Evolutionary conservation across 1,139 yeast genomes (phyloP).

Genomic region (Yamadazyma jaroonii): DNA sequence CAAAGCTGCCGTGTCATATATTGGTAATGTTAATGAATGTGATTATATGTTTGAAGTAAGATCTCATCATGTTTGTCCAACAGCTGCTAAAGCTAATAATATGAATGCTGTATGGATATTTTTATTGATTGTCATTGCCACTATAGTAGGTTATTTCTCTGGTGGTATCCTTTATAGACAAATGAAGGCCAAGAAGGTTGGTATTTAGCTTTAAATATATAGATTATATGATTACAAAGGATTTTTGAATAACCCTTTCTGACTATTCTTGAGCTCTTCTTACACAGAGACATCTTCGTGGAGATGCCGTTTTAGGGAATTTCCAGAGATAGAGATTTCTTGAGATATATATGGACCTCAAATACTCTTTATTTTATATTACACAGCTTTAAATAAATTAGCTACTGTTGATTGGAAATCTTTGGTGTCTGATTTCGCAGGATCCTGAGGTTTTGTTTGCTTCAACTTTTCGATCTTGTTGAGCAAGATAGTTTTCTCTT

Average conservation of each 20-base stretch:
- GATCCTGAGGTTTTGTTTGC: conserved; percentile 1
- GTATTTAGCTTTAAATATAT: not conserved
- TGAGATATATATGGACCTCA: no score
- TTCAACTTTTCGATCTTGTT: conserved; percentile 5
- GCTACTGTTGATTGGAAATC: conserved; percentile 14
- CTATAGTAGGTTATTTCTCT: conserved; percentile 51
- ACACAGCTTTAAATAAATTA: conserved; percentile 9
- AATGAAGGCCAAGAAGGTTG: conserved; percentile 6
- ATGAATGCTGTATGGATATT: conserved; percentile 61
- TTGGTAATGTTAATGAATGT: conserved; percentile 75
- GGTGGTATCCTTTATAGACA: conserved; percentile 52
- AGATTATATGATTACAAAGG: not conserved
- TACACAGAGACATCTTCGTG: no score
- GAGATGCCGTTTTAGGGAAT: no score
- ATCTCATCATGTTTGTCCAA: conserved; percentile 87
- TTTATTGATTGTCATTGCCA: conserved; percentile 50
- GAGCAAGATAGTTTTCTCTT: conserved; percentile 27
- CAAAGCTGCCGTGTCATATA: conserved; percentile 65
- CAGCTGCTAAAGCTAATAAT: conserved; percentile 59
- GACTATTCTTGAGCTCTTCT: not conserved
- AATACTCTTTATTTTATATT: no score
- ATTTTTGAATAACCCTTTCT: not conserved
- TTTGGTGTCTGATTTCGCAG: not conserved
- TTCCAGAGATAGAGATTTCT: no score
- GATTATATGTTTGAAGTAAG: conserved; percentile 81